Percentiles rank a stretch among this genome's conserved stretches.
Conservation (phyloP, 2,329 filamentous ascomycete species). For the Arthrobotrys megalospora region DNA sequence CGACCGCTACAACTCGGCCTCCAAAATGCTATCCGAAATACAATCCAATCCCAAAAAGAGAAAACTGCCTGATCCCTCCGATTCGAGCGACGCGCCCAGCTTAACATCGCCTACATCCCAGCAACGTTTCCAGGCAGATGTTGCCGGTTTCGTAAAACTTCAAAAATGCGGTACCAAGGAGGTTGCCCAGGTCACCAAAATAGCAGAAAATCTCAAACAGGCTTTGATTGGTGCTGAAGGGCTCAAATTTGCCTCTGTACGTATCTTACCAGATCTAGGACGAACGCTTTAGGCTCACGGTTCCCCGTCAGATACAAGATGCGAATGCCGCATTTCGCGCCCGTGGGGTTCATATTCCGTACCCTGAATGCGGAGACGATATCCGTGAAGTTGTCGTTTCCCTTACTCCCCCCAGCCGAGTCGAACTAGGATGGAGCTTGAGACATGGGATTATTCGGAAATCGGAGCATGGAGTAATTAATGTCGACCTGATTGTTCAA, state of each 20-base stretch:
- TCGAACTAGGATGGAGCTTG: constrained; percentile 31
- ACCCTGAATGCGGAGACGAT: neutral
- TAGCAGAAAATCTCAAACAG: constrained; percentile 31
- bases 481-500: constrained; percentile 34
- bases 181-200: constrained; percentile 7
- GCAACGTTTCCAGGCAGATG: neutral
- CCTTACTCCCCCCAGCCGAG: constrained; percentile 1
- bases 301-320: constrained; percentile 12
- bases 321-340: constrained; percentile 7
- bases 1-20: neutral
- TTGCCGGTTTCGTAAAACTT: constrained; percentile 20
- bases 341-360: constrained; percentile 15
- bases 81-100: neutral
- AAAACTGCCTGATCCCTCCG: constrained; percentile 9
- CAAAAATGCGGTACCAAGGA: constrained; percentile 39
- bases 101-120: neutral
- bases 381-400: neutral
- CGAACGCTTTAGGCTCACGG: neutral
- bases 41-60: constrained; percentile 28
- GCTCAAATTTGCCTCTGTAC: constrained; percentile 34
- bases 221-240: constrained; percentile 5
- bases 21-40: constrained; percentile 12
- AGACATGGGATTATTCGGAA: constrained; percentile 18
- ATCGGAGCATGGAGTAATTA: neutral
- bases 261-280: neutral